These are phyloP conservation scores for Raffaelea albimanens DNA, from an alignment of 2,329 filamentous ascomycete genomes.

Conservation along the genomic window DNA sequence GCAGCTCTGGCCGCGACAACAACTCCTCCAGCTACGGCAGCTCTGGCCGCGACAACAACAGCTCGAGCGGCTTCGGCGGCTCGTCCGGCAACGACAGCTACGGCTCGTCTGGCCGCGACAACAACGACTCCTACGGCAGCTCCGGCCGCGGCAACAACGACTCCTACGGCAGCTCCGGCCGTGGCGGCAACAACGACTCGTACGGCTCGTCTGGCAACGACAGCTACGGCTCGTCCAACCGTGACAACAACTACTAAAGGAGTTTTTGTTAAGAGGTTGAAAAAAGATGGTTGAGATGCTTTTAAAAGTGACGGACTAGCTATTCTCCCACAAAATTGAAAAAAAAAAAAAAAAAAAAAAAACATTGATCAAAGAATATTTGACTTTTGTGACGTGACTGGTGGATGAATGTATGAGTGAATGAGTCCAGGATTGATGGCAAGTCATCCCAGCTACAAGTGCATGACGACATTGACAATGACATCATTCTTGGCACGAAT, in stretches of 20 bases:
- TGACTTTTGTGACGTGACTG: too few species aligned
- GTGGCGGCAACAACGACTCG: neutral
- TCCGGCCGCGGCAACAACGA: neutral
- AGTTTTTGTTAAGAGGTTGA: neutral
- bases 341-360: neutral
- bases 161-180: neutral
- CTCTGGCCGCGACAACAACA: constrained; percentile 3
- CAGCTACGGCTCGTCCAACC: constrained; percentile 6
- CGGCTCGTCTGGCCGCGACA: neutral
- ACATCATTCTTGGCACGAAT: too few species aligned
- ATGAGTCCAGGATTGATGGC: too few species aligned
- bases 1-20: constrained; percentile 4
- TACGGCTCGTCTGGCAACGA: constrained; percentile 3
- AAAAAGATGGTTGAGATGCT: constrained; percentile 1
- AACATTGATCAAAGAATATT: neutral
- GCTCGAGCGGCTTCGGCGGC: constrained; percentile 2
- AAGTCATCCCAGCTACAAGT: too few species aligned
- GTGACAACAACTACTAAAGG: constrained; percentile 8
- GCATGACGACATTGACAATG: too few species aligned
- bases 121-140: neutral
- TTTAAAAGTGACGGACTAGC: too few species aligned
- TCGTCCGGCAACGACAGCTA: neutral
- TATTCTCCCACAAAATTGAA: too few species aligned
- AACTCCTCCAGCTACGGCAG: constrained; percentile 1
- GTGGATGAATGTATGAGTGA: too few species aligned